Conservation (phyloP, 2,329 filamentous ascomycete genomes). For the Mycogone perniciosa region DNA sequence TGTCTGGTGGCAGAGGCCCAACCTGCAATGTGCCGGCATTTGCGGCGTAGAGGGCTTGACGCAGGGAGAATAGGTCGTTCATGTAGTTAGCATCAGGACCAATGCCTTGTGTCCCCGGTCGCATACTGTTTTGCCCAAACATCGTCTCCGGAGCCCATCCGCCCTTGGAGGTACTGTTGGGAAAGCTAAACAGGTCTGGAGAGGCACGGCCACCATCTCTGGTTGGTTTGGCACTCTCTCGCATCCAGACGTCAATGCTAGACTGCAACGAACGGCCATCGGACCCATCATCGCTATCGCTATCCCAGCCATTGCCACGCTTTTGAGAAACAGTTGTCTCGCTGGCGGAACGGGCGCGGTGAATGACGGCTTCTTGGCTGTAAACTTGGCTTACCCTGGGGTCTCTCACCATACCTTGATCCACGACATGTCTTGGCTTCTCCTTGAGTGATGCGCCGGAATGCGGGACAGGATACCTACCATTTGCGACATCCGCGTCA, state of each 20-base stretch:
- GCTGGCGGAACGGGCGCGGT: conserved; percentile 41
- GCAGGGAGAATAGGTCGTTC: conserved; percentile 39
- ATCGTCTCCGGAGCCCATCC: conserved; percentile 45
- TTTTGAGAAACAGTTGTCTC: conserved; percentile 38
- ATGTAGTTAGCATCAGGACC: conserved; percentile 34
- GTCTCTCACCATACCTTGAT: conserved; percentile 9
- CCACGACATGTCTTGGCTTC: conserved; percentile 1
- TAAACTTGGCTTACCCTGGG: conserved; percentile 18
- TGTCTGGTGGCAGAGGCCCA: conserved; percentile 43
- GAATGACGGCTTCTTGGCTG: conserved; percentile 20
- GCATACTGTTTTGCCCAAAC: conserved; percentile 30
- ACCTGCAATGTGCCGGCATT: conserved; percentile 14
- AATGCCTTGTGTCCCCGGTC: conserved; percentile 19
- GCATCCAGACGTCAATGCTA: conserved; percentile 53
- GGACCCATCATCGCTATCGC: conserved; percentile 37
- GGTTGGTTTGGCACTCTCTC: conserved; percentile 42
- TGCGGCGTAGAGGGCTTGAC: conserved; percentile 33
- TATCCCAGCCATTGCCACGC: conserved; percentile 39
- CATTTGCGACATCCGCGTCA: not conserved
- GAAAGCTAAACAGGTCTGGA: conserved; percentile 51
- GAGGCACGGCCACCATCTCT: conserved; percentile 29
- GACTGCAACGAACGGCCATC: conserved; percentile 39
- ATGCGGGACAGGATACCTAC: not conserved
- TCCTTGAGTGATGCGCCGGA: conserved; percentile 16
- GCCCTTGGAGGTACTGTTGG: conserved; percentile 28